phyloP scores from a whole-genome alignment of 2,329 filamentous ascomycete species.

The Ophiosphaerella korrae region DNA sequence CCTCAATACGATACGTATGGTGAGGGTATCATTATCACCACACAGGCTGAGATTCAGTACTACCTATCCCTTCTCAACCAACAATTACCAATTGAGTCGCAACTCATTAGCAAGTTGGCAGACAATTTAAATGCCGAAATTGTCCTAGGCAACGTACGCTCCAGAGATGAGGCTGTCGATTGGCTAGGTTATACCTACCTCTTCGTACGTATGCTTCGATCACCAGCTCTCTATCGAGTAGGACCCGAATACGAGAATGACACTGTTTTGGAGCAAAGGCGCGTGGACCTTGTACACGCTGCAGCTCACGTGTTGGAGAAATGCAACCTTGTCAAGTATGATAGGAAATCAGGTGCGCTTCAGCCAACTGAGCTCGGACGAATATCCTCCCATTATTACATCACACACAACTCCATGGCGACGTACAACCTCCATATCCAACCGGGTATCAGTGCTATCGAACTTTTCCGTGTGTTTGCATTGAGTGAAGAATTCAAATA shows the following conservation, averaged over 20 bases:
- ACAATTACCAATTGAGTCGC: constrained; percentile 95
- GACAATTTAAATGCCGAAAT: constrained; percentile 97
- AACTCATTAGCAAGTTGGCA: constrained; percentile 88
- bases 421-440: constrained; percentile 97
- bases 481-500: constrained; percentile 99
- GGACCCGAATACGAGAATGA: constrained; percentile 95
- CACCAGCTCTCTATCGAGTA: constrained; percentile 92
- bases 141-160: constrained; percentile 90
- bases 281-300: constrained; percentile 96
- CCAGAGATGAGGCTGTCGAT: constrained; percentile 93
- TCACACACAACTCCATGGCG: constrained; percentile 93
- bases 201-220: constrained; percentile 96
- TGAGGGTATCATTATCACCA: constrained; percentile 98
- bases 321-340: constrained; percentile 89
- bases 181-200: constrained; percentile 99
- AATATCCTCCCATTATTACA: constrained; percentile 98
- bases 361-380: constrained; percentile 93
- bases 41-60: constrained; percentile 92
- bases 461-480: constrained; percentile 95
- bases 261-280: constrained; percentile 88
- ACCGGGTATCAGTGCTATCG: constrained; percentile 88
- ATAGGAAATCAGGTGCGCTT: constrained; percentile 86
- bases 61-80: constrained; percentile 96
- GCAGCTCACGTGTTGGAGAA: constrained; percentile 86
- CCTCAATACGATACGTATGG: constrained; percentile 98